Percentiles rank a stretch among this genome's conserved stretches.
Conservation (phyloP, 1,284 basidiomycete species). For the Tausonia pullulans region DNA sequence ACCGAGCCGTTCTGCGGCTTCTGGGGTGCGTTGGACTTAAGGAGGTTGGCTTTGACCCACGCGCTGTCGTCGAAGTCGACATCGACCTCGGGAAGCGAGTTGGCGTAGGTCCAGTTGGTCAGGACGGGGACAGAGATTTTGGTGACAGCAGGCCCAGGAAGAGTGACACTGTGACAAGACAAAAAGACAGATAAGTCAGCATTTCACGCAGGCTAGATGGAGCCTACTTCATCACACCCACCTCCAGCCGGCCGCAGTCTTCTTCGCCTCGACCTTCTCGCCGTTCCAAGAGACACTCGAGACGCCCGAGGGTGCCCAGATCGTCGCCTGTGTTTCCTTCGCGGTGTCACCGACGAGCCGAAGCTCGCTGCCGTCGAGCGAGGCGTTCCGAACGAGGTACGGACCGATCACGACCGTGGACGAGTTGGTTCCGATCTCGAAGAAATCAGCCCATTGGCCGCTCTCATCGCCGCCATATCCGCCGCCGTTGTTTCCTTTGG, state of each 20-base stretch:
- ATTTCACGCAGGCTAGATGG: too few relatives aligned
- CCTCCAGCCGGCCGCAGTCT: too few relatives aligned
- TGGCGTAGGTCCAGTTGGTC: constrained; percentile 10
- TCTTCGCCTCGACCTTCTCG: neutral
- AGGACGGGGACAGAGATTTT: constrained; percentile 9
- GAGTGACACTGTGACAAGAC: neutral
- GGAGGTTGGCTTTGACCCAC: neutral
- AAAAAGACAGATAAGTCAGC: too few relatives aligned
- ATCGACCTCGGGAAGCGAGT: constrained; percentile 18
- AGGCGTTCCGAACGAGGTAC: constrained; percentile 10
- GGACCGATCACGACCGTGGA: constrained; percentile 7
- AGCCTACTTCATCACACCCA: too few relatives aligned
- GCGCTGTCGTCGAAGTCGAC: constrained; percentile 4
- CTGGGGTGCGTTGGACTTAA: neutral
- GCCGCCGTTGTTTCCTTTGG: too few relatives aligned
- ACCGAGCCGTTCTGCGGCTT: neutral
- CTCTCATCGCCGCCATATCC: too few relatives aligned
- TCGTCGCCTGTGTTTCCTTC: neutral
- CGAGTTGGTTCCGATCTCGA: constrained; percentile 1
- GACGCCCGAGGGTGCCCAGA: constrained; percentile 7
- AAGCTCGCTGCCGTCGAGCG: neutral
- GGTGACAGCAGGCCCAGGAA: neutral
- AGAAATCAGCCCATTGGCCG: neutral
- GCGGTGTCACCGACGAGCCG: constrained; percentile 11
- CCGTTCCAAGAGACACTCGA: constrained; percentile 17